Base-by-base conservation (phyloP, 2,329 filamentous ascomycete genomes). In the Tolypocladium ovalisporum region DNA sequence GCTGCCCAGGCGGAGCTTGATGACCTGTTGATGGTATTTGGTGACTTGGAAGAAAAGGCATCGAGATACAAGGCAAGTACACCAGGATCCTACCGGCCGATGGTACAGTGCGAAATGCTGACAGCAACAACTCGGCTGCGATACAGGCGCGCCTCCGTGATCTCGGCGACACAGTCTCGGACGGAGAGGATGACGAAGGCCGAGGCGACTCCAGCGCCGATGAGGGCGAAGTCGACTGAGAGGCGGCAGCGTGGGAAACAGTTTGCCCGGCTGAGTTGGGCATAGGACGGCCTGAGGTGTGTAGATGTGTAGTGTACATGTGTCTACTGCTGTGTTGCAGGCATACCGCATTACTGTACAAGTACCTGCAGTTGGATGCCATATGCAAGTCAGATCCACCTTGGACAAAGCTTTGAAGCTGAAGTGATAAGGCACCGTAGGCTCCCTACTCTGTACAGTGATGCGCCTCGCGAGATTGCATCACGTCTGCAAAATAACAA, bases 21-120 rank as follows among this genome's bases (percentile, higher is more conserved):
- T 63, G 89, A 94, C 69, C 76, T 93, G 56, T 74, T 94, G 39
- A 88, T 93, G 75, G 86, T 94, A 6, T 90, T 92, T 70, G 85
- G 83, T 17, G 89, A 94, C 67, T 68, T 91, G 22, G 89, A 94
- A 70, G 87, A 90, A 56, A 93, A 92, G 73, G 77, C 84, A 54
- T 79, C 80, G 47, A 84, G 82, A 64, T 90, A 93, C 67, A 93
- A 89, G 79, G 87, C 88, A 72, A 62, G 79, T 59, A 29, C 27
- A 35, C 39, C 42, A 17, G 39, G 58, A 54, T 27, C 36, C 37
- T n/a, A n/a, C 6, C 22, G 35, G 17, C 12, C 40, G 10, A 37
- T 55, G 29, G 54, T 58, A 52, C 39, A n/a, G 4, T n/a, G 40
- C 15, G 32, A 34, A 51, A 34, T 32, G 47, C 47, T 51, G 6